These are phyloP conservation scores for Piloderma croceum DNA, from an alignment of 768 basidiomycete genomes.

Conservation along the genomic window DNA sequence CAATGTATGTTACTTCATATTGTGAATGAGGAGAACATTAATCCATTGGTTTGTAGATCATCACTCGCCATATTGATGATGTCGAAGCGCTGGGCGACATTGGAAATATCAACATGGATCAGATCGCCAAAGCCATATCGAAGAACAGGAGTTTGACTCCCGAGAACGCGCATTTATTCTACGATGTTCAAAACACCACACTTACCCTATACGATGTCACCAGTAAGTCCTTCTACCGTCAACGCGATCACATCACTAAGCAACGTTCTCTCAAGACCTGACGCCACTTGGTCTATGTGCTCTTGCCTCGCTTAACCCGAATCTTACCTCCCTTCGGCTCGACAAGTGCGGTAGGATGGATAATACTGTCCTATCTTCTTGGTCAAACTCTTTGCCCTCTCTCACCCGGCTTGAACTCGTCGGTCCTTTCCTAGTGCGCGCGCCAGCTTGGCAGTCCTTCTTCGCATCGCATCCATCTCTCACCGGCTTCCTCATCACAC, in stretches of 20 bases:
- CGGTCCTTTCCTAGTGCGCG: slow-evolving; percentile 81
- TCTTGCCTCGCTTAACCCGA: slow-evolving; percentile 78
- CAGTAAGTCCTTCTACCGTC: slow-evolving; percentile 44
- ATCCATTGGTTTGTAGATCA: slow-evolving; percentile 42
- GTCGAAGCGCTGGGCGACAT: slow-evolving; percentile 88
- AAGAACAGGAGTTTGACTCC: slow-evolving; percentile 73
- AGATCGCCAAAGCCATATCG: slow-evolving; percentile 76
- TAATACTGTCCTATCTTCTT: slow-evolving; percentile 50
- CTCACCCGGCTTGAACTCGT: slow-evolving; percentile 74
- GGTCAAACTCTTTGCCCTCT: slow-evolving; percentile 56
- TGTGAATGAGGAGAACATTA: background rate
- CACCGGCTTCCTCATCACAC: slow-evolving; percentile 70
- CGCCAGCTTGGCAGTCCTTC: slow-evolving; percentile 69
- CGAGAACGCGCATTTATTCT: slow-evolving; percentile 81
- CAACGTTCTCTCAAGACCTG: slow-evolving; percentile 45
- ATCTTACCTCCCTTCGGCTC: slow-evolving; percentile 71
- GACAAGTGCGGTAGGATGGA: slow-evolving; percentile 84
- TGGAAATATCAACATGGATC: slow-evolving; percentile 76
- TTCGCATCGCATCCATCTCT: slow-evolving; percentile 60
- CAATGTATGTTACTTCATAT: slow-evolving; percentile 40
- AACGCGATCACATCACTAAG: background rate
- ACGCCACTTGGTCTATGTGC: slow-evolving; percentile 59
- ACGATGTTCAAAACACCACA: slow-evolving; percentile 59
- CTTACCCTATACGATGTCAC: slow-evolving; percentile 87
- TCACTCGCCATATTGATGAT: slow-evolving; percentile 82